A percentile compares a stretch with the other conserved stretches of the same genome.
These are phyloP conservation scores for Cyclocybe cylindracea DNA, from an alignment of 768 basidiomycete species.

Conservation along the genomic window DNA sequence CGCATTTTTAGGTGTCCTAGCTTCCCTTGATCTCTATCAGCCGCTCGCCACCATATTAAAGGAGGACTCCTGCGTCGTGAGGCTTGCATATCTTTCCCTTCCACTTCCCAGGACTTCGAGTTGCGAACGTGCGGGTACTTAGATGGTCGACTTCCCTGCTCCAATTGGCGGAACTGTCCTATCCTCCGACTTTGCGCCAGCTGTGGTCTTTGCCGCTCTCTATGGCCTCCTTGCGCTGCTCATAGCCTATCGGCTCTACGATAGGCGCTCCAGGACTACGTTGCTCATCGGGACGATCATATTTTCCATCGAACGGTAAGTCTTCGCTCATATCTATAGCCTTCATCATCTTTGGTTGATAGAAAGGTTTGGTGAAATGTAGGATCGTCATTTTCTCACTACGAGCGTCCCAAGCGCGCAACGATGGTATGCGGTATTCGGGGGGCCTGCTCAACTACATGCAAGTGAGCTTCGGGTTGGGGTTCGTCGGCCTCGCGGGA, in stretches of 20 bases:
- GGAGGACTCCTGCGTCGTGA: background rate
- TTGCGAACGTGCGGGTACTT: background rate
- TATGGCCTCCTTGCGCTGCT: slow-evolving; percentile 39
- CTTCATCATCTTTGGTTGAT: background rate
- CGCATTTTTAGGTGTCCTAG: too few species aligned
- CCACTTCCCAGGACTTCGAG: too few species aligned
- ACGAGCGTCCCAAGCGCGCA: slow-evolving; percentile 26
- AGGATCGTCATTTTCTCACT: slow-evolving; percentile 35
- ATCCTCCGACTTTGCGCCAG: slow-evolving; percentile 41
- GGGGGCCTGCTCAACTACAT: slow-evolving; percentile 26
- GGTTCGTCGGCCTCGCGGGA: slow-evolving; percentile 33
- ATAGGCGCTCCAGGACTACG: slow-evolving; percentile 34
- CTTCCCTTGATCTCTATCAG: too few species aligned
- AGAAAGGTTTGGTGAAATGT: background rate
- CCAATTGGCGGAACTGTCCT: slow-evolving; percentile 44
- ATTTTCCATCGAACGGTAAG: slow-evolving; percentile 40
- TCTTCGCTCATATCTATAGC: background rate
- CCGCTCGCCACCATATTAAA: background rate
- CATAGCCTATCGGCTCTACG: slow-evolving; percentile 31
- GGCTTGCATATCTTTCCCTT: background rate
- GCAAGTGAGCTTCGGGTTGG: slow-evolving; percentile 32
- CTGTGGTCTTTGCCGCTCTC: slow-evolving; percentile 39
- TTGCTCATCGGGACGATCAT: slow-evolving; percentile 32
- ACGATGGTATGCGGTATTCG: slow-evolving; percentile 16
- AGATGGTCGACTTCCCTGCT: slow-evolving; percentile 36